A percentile compares a stretch with the other conserved stretches of the same genome.
Conservation (phyloP, 495 filamentous ascomycete species). For the Hypoxylon rickii region DNA sequence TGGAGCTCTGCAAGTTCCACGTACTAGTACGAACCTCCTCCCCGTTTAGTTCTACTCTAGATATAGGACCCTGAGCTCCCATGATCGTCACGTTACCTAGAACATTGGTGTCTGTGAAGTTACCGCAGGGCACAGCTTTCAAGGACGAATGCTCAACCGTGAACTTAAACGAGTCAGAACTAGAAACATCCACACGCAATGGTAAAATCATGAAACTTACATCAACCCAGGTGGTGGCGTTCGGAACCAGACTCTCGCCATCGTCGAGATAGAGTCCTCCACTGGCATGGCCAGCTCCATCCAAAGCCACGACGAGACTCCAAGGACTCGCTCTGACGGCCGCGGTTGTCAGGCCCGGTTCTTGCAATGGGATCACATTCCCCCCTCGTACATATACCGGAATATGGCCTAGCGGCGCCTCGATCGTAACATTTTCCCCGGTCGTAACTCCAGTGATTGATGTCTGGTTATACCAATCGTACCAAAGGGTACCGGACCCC, state of each 20-base stretch:
- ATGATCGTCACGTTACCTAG: slow-evolving; percentile 70
- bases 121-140: slow-evolving; percentile 52
- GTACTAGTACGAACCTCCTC: slow-evolving; percentile 40
- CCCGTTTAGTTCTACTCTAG: slow-evolving; percentile 58
- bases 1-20: slow-evolving; percentile 56
- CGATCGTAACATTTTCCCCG: slow-evolving; percentile 72
- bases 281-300: slow-evolving; percentile 58
- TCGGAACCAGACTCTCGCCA: slow-evolving; percentile 69
- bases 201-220: slow-evolving; percentile 40
- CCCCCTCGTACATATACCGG: slow-evolving; percentile 77
- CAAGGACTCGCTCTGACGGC: slow-evolving; percentile 70
- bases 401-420: slow-evolving; percentile 78
- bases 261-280: slow-evolving; percentile 84
- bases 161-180: slow-evolving; percentile 48
- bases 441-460: slow-evolving; percentile 54
- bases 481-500: slow-evolving; percentile 66
- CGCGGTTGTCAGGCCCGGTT: slow-evolving; percentile 70
- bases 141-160: slow-evolving; percentile 51
- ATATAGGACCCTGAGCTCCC: slow-evolving; percentile 55
- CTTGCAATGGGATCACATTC: slow-evolving; percentile 69
- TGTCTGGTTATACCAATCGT: slow-evolving; percentile 78
- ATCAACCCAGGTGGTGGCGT: slow-evolving; percentile 60
- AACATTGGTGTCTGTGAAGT: slow-evolving; percentile 63
- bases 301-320: slow-evolving; percentile 68
- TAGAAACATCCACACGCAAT: background rate